These are phyloP conservation scores for Globisporangium lucens DNA, from an alignment of 352 stramenopile species.

Conservation along the genomic window DNA sequence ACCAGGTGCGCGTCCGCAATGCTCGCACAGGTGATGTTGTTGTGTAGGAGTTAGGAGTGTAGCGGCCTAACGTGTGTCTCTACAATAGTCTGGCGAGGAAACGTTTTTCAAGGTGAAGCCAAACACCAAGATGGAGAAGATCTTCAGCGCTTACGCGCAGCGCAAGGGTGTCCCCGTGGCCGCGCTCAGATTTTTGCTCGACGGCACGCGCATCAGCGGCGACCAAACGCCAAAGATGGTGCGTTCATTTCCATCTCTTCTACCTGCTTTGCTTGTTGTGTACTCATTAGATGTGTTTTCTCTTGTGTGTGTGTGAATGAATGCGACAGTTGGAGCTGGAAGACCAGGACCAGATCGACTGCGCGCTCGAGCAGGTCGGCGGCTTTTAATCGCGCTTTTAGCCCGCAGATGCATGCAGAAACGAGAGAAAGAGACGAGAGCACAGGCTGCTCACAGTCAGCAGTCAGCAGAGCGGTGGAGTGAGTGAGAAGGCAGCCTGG, in stretches of 20 bases:
- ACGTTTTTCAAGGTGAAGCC: slow-evolving; percentile 99
- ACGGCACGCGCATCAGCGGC: slow-evolving; percentile 93
- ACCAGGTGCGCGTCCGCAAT: slow-evolving; percentile 40
- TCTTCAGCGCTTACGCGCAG: slow-evolving; percentile 95
- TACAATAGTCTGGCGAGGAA: slow-evolving; percentile 78
- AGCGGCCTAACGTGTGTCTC: too few relatives aligned
- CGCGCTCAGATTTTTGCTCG: slow-evolving; percentile 94
- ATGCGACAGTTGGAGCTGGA: slow-evolving; percentile 90
- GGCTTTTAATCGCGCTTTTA: slow-evolving; percentile 37
- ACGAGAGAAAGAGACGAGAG: background rate
- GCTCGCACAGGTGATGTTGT: background rate
- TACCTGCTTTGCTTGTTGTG: background rate
- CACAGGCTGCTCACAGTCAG: background rate
- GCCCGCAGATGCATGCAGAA: background rate
- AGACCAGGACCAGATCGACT: slow-evolving; percentile 98
- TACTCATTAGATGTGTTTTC: background rate
- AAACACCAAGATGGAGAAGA: slow-evolving; percentile 98
- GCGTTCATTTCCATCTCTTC: background rate
- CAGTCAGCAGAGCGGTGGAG: slow-evolving; percentile 3
- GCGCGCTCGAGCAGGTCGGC: slow-evolving; percentile 90
- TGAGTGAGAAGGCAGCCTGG: background rate
- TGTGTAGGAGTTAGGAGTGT: background rate
- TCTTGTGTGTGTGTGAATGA: background rate
- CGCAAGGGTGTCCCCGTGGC: slow-evolving; percentile 90
- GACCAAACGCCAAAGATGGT: slow-evolving; percentile 94